Evolutionary conservation across 2,329 filamentous ascomycete genomes (phyloP).

Genomic region (Bertia moriformis): DNA sequence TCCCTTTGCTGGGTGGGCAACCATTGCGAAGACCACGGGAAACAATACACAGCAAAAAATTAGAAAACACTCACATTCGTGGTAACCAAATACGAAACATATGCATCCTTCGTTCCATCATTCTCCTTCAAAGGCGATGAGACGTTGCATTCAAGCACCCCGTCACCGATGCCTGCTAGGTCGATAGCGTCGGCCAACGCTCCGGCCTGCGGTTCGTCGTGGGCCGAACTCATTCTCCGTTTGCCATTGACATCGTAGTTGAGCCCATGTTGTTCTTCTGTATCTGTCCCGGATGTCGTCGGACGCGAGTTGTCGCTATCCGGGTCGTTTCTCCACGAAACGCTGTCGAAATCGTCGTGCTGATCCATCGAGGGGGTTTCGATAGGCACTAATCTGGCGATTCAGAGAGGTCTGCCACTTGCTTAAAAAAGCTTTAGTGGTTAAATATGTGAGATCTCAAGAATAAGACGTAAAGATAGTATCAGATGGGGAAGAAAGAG

Average conservation of each 20-base stretch:
- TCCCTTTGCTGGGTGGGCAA: too few relatives aligned
- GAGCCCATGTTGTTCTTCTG: background rate
- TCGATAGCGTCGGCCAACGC: constrained; percentile 37
- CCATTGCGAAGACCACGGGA: too few relatives aligned
- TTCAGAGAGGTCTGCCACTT: too few relatives aligned
- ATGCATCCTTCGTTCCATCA: constrained; percentile 89
- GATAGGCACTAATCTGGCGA: too few relatives aligned
- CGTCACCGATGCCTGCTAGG: constrained; percentile 49
- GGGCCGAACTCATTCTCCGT: constrained; percentile 1
- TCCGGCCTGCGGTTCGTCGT: constrained; percentile 15
- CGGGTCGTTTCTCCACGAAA: background rate
- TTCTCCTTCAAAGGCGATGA: constrained; percentile 82
- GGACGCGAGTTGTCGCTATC: background rate
- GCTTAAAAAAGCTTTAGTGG: too few relatives aligned
- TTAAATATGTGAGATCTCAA: too few relatives aligned
- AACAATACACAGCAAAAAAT: background rate
- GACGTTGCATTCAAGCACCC: constrained; percentile 72
- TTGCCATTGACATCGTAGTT: constrained; percentile 1
- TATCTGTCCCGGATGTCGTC: background rate
- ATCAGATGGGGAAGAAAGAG: too few relatives aligned
- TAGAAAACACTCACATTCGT: constrained; percentile 54
- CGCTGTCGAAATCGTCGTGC: constrained; percentile 1
- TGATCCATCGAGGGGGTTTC: background rate
- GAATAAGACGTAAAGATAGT: too few relatives aligned
- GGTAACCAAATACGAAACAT: constrained; percentile 87